A percentile compares a stretch with the other conserved stretches of the same genome.
These are phyloP conservation scores for Henckelia pumila DNA, from an alignment of 257 asterid genomes.

Conservation along the genomic window DNA sequence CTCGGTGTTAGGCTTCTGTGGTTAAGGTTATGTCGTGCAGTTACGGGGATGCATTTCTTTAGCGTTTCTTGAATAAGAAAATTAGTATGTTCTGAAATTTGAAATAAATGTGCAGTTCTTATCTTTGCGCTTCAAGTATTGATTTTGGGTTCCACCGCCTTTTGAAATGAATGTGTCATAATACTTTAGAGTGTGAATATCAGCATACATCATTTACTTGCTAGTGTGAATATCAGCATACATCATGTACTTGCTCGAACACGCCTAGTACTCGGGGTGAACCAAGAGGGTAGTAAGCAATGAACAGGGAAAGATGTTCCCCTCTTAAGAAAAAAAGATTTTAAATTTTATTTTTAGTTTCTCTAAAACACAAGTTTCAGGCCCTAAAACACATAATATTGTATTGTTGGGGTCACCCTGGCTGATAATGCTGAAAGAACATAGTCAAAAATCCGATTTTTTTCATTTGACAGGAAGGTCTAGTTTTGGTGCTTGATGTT, in stretches of 20 bases:
- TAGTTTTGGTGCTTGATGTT: slow-evolving; percentile 84
- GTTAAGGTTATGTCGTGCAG: too few relatives aligned
- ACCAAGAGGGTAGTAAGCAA: background rate
- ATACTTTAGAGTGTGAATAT: background rate
- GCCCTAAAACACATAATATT: background rate
- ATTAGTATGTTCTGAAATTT: too few relatives aligned
- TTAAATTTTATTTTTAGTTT: background rate
- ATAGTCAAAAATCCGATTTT: background rate
- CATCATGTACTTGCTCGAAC: background rate
- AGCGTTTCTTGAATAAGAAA: background rate
- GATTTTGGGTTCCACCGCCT: background rate
- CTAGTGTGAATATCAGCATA: too few relatives aligned
- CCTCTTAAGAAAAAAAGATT: background rate
- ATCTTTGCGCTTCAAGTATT: too few relatives aligned
- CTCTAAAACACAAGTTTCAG: background rate
- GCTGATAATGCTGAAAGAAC: background rate
- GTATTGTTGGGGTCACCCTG: background rate
- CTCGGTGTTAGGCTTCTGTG: background rate
- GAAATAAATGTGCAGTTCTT: too few relatives aligned
- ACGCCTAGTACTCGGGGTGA: background rate
- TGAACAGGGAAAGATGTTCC: background rate
- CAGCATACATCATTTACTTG: background rate
- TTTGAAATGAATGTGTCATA: background rate
- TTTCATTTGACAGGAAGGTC: slow-evolving; percentile 55
- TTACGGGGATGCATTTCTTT: too few relatives aligned